Base-by-base conservation (phyloP, 73 alveolate genomes). In the Paramecium sonneborni region DNA sequence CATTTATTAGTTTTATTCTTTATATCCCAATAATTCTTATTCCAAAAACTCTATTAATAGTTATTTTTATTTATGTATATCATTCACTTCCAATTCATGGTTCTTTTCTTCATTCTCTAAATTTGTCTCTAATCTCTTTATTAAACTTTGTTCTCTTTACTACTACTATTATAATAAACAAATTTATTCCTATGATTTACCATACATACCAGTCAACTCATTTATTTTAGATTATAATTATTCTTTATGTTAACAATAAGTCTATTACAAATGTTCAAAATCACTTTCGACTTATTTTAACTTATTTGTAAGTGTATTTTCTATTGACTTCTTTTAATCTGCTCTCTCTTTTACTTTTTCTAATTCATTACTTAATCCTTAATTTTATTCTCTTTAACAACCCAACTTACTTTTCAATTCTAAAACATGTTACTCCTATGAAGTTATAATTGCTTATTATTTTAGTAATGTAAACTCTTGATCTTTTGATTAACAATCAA, bases 401-500 rank as follows among this genome's bases (percentile, higher is more conserved):
- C 35, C 30, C 1, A 79, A 34, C 15, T 79, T 79, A 24, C 9
- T 21, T 44, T 46, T 79, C 34, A 79, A 44, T 0, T 79, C 90
- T 9, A 3, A 15, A 20, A 79, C 28, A 79, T 79, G 90, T 43
- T 21, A 43, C 28, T 79, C 90, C n/a, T 79, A 46, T 12, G 90
- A 79, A 3, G 76, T 44, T 20, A 79, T 79, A 28, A 79, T 34
- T 11, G 90, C 90, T 79, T 79, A 18, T 79, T 79, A 44, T 46
- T 79, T 79, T 6, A 79, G 10, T 18, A 79, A 34, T 18, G 90
- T 79, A 24, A 79, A 79, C 24, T 79, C 90, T 79, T 79, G 55
- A 46, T 79, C 90, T 79, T 79, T 79, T 7, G 90, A 79, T 79
- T 79, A 7, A 46, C 15, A 24, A 43, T 79, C 90, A 23, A 79